phyloP scores from a whole-genome alignment of 441 rosid genomes.

The Arabidopsis hybrid region DNA sequence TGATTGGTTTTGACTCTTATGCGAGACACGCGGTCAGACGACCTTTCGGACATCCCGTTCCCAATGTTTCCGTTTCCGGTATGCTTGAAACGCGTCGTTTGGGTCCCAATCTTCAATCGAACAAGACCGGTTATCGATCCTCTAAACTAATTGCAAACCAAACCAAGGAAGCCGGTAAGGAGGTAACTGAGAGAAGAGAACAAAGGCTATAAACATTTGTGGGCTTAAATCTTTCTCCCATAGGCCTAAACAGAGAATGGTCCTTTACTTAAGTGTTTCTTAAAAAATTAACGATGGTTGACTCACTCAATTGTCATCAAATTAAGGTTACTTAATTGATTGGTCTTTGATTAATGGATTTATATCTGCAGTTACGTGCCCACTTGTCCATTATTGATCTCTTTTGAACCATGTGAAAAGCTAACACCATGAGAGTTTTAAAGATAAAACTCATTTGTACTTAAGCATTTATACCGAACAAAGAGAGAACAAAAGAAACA shows the following conservation, averaged over 20 bases:
- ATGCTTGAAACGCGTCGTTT: constrained; percentile 18
- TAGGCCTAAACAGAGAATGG: background rate
- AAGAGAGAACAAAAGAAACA: background rate
- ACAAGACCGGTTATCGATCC: too few relatives aligned
- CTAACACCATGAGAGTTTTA: background rate
- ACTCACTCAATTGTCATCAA: background rate
- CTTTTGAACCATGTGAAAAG: background rate
- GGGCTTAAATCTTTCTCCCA: constrained; percentile 2
- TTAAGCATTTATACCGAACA: constrained; percentile 3
- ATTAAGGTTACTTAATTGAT: background rate
- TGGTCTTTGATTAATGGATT: constrained; percentile 37
- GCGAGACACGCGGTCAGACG: constrained; percentile 31
- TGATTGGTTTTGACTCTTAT: constrained; percentile 41
- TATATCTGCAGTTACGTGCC: constrained; percentile 12
- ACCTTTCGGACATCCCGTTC: constrained; percentile 42
- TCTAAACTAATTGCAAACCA: too few relatives aligned
- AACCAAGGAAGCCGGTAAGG: too few relatives aligned
- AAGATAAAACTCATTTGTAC: background rate
- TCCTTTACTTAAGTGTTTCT: background rate
- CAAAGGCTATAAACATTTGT: background rate
- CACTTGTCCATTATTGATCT: constrained; percentile 19
- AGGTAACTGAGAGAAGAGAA: too few relatives aligned
- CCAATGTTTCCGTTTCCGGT: constrained; percentile 43
- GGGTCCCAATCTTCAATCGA: too few relatives aligned
- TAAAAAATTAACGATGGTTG: background rate